Evolutionary conservation across 306 rosid species (phyloP), one percentile per base, ranked within the genome.

Genomic region (Vigna unguiculata): DNA sequence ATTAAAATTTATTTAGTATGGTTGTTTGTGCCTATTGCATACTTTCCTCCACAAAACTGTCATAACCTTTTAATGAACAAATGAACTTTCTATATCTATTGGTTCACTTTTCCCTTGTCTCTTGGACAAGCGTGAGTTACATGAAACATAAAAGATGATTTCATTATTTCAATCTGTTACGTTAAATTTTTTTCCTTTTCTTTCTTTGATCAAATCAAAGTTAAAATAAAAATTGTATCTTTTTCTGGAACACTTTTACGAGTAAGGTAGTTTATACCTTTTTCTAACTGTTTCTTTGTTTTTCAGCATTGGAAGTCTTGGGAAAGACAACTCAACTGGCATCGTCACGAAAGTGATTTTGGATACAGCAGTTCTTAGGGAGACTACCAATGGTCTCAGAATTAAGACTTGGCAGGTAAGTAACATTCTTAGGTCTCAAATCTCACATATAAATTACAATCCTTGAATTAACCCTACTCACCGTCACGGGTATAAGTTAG

Each of bases 381-480:
- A 75, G 7, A 85, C 98, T n/a, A 82, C 93, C 63, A 96, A 96
- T 63, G 99, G 99, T 71, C 74, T 96, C 84, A 87, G 99, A 83
- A 92, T 96, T 57, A 96, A 96, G 83, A 96, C 99, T 46, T 96
- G 98, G 98, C 99, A 96, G 99, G 99, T 92, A 77, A 6, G 32
- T 28, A 28, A 1, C 4, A 28, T 28, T 28, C 32, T 28, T 28
- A 28, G 32, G 32, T n/a, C n/a, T n/a, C n/a, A n/a, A n/a, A n/a
- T n/a, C n/a, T n/a, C n/a, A n/a, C n/a, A n/a, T n/a, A n/a, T n/a
- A n/a, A n/a, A n/a, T n/a, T n/a, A n/a, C n/a, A n/a, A n/a, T n/a
- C n/a, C n/a, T n/a, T n/a, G n/a, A n/a, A n/a, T n/a, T n/a, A n/a
- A n/a, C n/a, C n/a, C n/a, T n/a, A n/a, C n/a, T n/a, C n/a, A n/a